Base-by-base conservation (phyloP, 805 yeast genomes). In the Pichia pseudocactophila region DNA sequence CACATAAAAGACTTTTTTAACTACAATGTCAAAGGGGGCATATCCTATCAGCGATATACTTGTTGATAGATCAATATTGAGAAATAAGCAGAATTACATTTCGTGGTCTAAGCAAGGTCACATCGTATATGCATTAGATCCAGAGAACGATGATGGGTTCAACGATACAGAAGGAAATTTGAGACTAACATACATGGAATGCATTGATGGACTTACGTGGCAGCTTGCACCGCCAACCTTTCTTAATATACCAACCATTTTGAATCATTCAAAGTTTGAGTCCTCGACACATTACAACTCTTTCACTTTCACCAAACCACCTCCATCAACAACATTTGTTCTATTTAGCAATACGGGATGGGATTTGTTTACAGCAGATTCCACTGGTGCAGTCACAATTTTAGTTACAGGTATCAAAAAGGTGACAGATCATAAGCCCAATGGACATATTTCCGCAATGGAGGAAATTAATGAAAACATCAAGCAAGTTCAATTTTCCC, bases 21-120 rank as follows among this genome's bases (percentile, higher is more conserved):
- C 16, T 6, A 9, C 20, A n/a, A 36, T 39, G 42, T 34, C 44
- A 7, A 41, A 40, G 20, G 48, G 44, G 1, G 3, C 22, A 28
- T 39, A 37, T 15, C 30, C 34, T 30, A 40, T 52, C 19, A 53
- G 56, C 33, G 62, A 57, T 27, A 52, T 54, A 4, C 46, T 55
- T 6, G 49, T 53, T 19, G 49, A 52, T 15, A 44, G 58, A 15
- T 36, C 58, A 8, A 33, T 33, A 5, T 20, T 30, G 7, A 34
- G 15, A 4, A 33, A 20, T n/a, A 43, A 31, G 18, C 16, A 30
- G 9, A 36, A 43, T 27, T 37, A 45, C 13, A 39, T 81, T 9
- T 72, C 86, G 10, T 87, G 96, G 96, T 83, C 94, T 10, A 75
- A 78, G 50, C 82, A 80, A 50, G 96, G 96, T 12, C 76, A 86